phyloP scores from a whole-genome alignment of 2,329 filamentous ascomycete genomes.

The Xylaria sp. region DNA sequence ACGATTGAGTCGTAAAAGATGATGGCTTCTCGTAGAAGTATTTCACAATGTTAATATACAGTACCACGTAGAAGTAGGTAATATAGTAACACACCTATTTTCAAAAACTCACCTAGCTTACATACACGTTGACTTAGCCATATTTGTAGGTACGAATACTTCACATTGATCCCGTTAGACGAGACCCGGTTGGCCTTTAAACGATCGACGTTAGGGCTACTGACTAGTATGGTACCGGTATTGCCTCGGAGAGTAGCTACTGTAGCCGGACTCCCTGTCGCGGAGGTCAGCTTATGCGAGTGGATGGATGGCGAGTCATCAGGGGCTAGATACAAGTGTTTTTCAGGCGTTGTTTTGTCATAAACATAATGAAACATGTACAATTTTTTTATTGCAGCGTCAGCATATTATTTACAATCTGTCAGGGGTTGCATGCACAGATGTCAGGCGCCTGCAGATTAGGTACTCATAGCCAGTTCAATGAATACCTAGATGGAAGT shows the following conservation, averaged over 20 bases:
- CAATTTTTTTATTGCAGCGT: not conserved
- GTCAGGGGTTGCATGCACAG: not conserved
- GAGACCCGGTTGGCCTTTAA: not conserved
- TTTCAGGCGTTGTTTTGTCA: not conserved
- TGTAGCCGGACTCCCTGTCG: not conserved
- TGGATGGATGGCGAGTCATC: not conserved
- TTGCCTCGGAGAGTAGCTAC: not conserved
- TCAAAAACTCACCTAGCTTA: not conserved
- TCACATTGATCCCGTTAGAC: not conserved
- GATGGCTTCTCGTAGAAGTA: not conserved
- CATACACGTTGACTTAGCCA: not conserved
- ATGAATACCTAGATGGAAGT: not conserved
- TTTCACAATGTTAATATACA: too few species aligned
- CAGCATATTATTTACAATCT: slow-evolving; percentile 1
- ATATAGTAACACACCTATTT: not conserved
- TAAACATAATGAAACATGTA: too few species aligned
- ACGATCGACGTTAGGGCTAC: slow-evolving; percentile 13
- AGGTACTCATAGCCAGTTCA: not conserved
- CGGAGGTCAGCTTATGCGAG: slow-evolving; percentile 14
- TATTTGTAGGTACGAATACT: not conserved
- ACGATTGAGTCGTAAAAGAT: not conserved
- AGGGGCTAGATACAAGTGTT: not conserved
- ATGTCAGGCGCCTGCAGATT: not conserved
- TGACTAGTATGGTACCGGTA: slow-evolving; percentile 10
- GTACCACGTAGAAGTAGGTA: too few species aligned